Evolutionary conservation across 2,329 filamentous ascomycete species (phyloP).

Genomic region (Xylaria sp.): DNA sequence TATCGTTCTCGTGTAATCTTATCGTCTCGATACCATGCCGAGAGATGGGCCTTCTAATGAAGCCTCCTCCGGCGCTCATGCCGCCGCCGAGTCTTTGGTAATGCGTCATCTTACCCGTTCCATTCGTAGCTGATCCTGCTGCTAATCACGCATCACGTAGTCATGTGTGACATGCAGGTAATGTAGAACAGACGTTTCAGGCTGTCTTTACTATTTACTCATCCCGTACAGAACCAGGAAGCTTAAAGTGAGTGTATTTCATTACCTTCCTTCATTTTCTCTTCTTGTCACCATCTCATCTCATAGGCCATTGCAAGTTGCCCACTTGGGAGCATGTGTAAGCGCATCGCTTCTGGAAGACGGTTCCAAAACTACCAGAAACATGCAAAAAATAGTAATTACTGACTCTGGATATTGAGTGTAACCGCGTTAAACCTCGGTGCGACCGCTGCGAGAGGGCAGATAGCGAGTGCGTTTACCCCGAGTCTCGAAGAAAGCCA

Average conservation of each 20-base stretch:
- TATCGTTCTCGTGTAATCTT: neutral
- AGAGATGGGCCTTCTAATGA: conserved; percentile 23
- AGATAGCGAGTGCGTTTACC: conserved; percentile 80
- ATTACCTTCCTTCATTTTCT: too few species aligned
- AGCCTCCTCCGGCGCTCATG: conserved; percentile 14
- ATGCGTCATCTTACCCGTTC: conserved; percentile 11
- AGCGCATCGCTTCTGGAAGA: too few species aligned
- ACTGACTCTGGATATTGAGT: too few species aligned
- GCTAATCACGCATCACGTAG: conserved; percentile 25
- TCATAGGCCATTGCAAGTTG: too few species aligned
- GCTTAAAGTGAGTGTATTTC: too few species aligned
- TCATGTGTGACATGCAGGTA: conserved; percentile 61
- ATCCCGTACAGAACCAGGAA: conserved; percentile 83
- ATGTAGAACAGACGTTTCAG: conserved; percentile 2
- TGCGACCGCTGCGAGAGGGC: conserved; percentile 80
- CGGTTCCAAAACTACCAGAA: too few species aligned
- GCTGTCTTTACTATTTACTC: conserved; percentile 34
- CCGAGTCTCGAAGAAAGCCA: conserved; percentile 85
- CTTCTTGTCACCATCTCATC: too few species aligned
- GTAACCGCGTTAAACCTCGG: conserved; percentile 77
- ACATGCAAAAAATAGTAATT: too few species aligned
- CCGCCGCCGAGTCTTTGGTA: conserved; percentile 32
- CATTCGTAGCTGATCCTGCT: conserved; percentile 7
- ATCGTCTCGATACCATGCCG: conserved; percentile 22
- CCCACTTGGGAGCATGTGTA: too few species aligned